Evolutionary conservation across 73 alveolate species (phyloP), one percentile per base, ranked within the genome.

Genomic region (Tetrahymena elliotti): DNA sequence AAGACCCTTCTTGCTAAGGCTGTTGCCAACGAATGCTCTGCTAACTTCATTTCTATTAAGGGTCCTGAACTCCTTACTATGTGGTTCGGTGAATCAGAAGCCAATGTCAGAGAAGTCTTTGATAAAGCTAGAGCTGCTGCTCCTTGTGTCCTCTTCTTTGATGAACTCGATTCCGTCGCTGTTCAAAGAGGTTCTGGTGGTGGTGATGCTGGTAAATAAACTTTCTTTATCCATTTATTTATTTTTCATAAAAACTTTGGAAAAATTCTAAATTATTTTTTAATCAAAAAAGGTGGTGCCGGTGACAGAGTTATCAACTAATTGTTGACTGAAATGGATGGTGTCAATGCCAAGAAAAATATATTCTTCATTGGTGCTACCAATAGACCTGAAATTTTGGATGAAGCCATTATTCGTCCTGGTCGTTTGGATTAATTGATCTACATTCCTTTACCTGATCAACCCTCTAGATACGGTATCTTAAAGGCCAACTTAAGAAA

Each of bases 361-460:
- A 97, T 99, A n/a, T 99, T 99, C 99, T 97, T 99, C 96, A 98
- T 99, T 82, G 99, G 99, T 16, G 99, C 99, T 33, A 98, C 99
- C 83, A 98, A 99, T 84, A 97, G 99, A 96, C 99, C 99, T 38
- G 99, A 98, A 93, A 97, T 97, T 39, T 96, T 99, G 84, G 99
- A 98, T 95, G 99, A 98, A 94, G 99, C 99, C 94, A 94, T 99
- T 95, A 97, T 99, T 93, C 98, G 99, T 97, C 99, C 99, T 33
- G 99, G 99, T 53, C 97, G 99, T 52, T 96, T 99, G 83, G 99
- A 99, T 96, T 95, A 97, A 93, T 96, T 97, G 84, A 97, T 98
- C 94, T 98, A 98, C 96, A 98, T 98, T 96, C 99, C 99, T 9
- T 96, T 98, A 52, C 99, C 99, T 35, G 99, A 98, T 94, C 93